Evolutionary conservation across 306 rosid genomes (phyloP).

Genomic region (Dalbergia cochinchinensis): DNA sequence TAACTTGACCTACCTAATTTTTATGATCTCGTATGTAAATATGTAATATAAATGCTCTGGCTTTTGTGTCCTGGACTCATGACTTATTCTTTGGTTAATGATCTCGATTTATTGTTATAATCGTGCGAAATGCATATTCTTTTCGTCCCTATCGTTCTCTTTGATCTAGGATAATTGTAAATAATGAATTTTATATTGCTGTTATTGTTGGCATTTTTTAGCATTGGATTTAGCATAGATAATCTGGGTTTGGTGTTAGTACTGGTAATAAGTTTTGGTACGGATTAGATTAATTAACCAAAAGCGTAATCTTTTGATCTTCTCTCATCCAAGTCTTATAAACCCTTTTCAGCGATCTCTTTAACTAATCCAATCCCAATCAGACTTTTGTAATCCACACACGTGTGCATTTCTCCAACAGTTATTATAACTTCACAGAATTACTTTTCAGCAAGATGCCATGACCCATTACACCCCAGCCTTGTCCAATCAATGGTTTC

Average conservation of each 20-base stretch:
- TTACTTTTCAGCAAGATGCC: not conserved
- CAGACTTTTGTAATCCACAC: too few relatives aligned
- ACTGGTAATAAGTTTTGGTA: too few relatives aligned
- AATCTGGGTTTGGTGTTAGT: too few relatives aligned
- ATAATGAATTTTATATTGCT: not conserved
- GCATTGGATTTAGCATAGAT: too few relatives aligned
- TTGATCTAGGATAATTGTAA: not conserved
- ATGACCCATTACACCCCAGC: not conserved
- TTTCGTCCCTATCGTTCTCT: conserved; percentile 4
- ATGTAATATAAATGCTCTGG: not conserved
- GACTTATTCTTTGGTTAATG: not conserved
- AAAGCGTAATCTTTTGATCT: too few relatives aligned
- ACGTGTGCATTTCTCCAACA: too few relatives aligned
- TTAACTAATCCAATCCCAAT: too few relatives aligned
- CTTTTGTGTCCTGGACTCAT: not conserved
- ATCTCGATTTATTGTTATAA: conserved; percentile 2
- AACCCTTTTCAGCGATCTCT: too few relatives aligned
- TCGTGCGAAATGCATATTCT: not conserved
- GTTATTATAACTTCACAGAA: not conserved
- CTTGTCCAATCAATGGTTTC: conserved; percentile 8
- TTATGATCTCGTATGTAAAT: not conserved
- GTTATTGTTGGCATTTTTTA: too few relatives aligned
- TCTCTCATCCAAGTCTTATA: too few relatives aligned
- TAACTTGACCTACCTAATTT: conserved; percentile 41
- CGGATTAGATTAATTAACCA: too few relatives aligned